These are phyloP conservation scores for Grosmannia penicillata DNA, from an alignment of 2,329 filamentous ascomycete genomes.

Conservation along the genomic window DNA sequence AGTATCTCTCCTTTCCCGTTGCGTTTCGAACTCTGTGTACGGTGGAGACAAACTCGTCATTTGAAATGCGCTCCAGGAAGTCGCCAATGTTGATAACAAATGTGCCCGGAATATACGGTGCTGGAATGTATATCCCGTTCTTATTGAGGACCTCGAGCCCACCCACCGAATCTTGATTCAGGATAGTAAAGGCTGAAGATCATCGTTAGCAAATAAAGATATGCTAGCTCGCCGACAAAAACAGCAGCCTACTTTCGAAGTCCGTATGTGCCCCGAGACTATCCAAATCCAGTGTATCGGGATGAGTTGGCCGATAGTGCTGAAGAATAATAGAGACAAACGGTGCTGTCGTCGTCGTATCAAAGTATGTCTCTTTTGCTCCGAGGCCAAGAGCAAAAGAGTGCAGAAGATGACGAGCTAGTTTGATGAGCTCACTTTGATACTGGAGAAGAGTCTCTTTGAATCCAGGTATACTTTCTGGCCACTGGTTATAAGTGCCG, in stretches of 20 bases:
- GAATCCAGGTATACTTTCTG: not conserved
- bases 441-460: constrained; percentile 1
- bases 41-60: constrained; percentile 11
- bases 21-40: constrained; percentile 11
- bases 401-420: constrained; percentile 4
- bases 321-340: constrained; percentile 7
- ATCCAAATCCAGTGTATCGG: constrained; percentile 2
- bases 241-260: constrained; percentile 5
- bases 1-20: constrained; percentile 6
- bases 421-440: constrained; percentile 2
- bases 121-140: constrained; percentile 5
- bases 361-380: constrained; percentile 6
- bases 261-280: constrained; percentile 7
- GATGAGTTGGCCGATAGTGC: constrained; percentile 4
- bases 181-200: constrained; percentile 22
- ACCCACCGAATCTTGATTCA: constrained; percentile 9
- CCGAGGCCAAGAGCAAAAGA: constrained; percentile 4
- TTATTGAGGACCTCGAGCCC: constrained; percentile 9
- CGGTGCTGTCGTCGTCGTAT: constrained; percentile 3
- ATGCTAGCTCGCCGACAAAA: not conserved
- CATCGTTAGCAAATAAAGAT: constrained; percentile 14
- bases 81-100: constrained; percentile 13
- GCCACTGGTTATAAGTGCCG: constrained; percentile 5
- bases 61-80: constrained; percentile 11
- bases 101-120: constrained; percentile 6